Percentiles rank a stretch among this genome's conserved stretches.
Evolutionary conservation across 169 alveolate genomes (phyloP).

Genomic region (Plasmodium cynomolgi): DNA sequence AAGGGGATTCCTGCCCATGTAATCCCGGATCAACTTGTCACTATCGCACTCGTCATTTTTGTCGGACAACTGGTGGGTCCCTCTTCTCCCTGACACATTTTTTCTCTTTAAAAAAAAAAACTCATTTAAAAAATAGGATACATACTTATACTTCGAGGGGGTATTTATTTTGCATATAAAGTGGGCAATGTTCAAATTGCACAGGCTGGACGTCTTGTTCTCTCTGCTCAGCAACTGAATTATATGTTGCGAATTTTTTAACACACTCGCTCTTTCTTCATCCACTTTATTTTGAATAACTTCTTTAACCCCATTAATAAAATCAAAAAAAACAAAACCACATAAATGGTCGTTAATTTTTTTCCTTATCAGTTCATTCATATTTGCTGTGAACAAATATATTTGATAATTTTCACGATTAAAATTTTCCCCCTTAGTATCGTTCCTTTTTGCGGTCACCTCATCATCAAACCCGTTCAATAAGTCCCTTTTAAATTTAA

Average conservation of each 20-base stretch:
- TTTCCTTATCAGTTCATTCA: slow-evolving; percentile 45
- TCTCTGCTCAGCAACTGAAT: slow-evolving; percentile 53
- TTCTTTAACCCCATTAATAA: slow-evolving; percentile 66
- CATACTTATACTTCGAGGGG: slow-evolving; percentile 68
- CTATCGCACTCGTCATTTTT: slow-evolving; percentile 12
- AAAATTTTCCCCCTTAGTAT: neutral
- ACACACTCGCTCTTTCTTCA: slow-evolving; percentile 11
- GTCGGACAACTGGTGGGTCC: neutral
- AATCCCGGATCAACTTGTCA: slow-evolving; percentile 13
- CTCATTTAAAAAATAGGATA: slow-evolving; percentile 64
- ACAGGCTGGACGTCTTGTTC: slow-evolving; percentile 29
- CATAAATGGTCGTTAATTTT: slow-evolving; percentile 37
- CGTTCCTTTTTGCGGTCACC: neutral
- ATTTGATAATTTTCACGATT: slow-evolving; percentile 28
- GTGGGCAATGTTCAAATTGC: slow-evolving; percentile 60
- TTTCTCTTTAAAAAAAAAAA: slow-evolving; percentile 46
- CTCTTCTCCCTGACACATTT: neutral
- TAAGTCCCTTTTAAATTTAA: slow-evolving; percentile 22
- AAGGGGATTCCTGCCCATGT: neutral
- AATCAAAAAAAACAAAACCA: slow-evolving; percentile 69
- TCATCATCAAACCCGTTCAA: neutral
- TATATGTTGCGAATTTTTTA: slow-evolving; percentile 23
- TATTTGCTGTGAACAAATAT: slow-evolving; percentile 61
- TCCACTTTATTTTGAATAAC: slow-evolving; percentile 28
- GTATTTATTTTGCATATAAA: slow-evolving; percentile 67